Base-by-base conservation (phyloP, 1,139 yeast genomes). In the Scheffersomyces illinoinensis region DNA sequence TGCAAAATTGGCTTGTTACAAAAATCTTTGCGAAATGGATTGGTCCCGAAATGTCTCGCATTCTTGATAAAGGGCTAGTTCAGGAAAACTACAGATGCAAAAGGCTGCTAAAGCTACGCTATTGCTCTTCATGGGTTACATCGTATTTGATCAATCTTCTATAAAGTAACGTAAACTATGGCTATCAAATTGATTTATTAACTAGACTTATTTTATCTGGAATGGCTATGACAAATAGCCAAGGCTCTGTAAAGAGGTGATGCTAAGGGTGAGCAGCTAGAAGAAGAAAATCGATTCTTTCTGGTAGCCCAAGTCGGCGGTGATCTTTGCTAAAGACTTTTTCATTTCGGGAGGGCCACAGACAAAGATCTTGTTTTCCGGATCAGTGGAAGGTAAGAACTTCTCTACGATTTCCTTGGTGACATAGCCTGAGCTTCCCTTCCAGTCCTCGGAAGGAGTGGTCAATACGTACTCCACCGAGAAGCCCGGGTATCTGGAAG, bases 301-400 rank as follows among this genome's bases (percentile, higher is more conserved):
- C 20, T 79, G 82, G 88, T 91, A 90, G 1, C 93, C 93, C 58
- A 88, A 72, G 54, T 85, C 86, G 54, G 76, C 76, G 33, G 91
- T 79, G 56, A 79, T 76, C 50, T 77, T 78, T 24, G 84, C 72
- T 60, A 88, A 76, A 53, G 73, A 68, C 61, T 79, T 80, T 68
- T 86, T 88, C 90, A 90, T 85, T 53, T 81, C 88, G 60, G 87
- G 86, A 24, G 93, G 93, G n/a, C 96, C 96, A 75, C 93, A 89
- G 54, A 90, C 79, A 60, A 89, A 80, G 53, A 90, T 76, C 65
- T 86, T 83, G 60, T 84, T 80, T 21, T 60, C 63, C 3, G 39
- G 8, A 18, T 82, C 84, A 5, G 73, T 75, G 52, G 71, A 67
- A 4, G 92, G 91, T 65, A 88, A 71, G 64, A 84, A 76, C 58